Base-by-base conservation (phyloP, 2,329 filamentous ascomycete genomes). In the Fusarium solani-melongenae region DNA sequence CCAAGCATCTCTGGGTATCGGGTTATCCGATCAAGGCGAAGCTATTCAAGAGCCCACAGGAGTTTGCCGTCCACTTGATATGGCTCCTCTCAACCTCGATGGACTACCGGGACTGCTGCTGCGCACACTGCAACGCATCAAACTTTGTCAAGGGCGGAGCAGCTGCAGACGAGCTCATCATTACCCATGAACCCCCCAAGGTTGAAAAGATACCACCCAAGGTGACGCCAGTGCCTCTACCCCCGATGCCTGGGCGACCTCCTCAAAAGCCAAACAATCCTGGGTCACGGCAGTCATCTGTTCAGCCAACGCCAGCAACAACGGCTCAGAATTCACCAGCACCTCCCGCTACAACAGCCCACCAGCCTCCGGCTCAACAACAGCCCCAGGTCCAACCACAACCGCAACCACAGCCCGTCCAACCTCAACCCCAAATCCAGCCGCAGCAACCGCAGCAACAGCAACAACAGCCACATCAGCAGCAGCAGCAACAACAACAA, bases 11-110 rank as follows among this genome's bases (percentile, higher is more conserved):
- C 22, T 86, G 85, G 81, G 82, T 88, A 5, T 87, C 86, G 6
- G 86, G 86, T 10, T 86, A 87, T 66, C 86, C 86, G 6, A 79
- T 84, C 69, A 86, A 87, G 69, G 76, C 81, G 36, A 87, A 86
- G 76, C 79, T 86, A 6, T 89, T 85, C 76, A 87, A 86, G 76
- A 87, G 85, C 49, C 87, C 87, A 1, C 86, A 88, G 65, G 87
- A 89, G 70, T 88, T 89, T 67, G 86, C 84, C 6, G 80, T 87
- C 10, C 87, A 89, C 69, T 71, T 88, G 27, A 81, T 89, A 57
- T 89, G 87, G 87, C 83, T 89, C 3, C 79, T 86, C 9, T 87
- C 86, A 33, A 76, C 79, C 17, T 88, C 87, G 15, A 81, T 79
- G 67, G 84, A 87, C 73, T 85, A 86, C 55, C 82, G 76, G 51